phyloP scores from a whole-genome alignment of 164 flowering plant genomes.

The Magnolia kwangsiensis region DNA sequence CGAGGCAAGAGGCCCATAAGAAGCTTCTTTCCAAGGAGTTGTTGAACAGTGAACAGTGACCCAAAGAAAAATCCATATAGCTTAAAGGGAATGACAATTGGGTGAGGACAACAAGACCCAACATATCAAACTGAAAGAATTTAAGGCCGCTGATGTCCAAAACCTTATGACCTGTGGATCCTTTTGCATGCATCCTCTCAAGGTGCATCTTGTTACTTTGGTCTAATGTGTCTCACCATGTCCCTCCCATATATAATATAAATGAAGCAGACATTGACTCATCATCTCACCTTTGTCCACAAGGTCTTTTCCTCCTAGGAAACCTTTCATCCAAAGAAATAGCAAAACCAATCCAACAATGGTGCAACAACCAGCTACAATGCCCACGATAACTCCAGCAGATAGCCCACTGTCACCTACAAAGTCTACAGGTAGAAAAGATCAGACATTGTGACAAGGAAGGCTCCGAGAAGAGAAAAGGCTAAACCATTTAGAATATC shows the following conservation, averaged over 20 bases:
- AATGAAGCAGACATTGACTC: not conserved
- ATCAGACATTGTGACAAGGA: not conserved
- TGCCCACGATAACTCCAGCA: slow-evolving; percentile 65
- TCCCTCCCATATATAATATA: not conserved
- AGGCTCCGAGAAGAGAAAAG: not conserved
- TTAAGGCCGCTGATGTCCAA: not conserved
- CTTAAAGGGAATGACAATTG: not conserved
- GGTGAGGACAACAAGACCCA: too few relatives aligned
- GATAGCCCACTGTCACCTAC: slow-evolving; percentile 36
- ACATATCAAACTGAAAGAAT: not conserved
- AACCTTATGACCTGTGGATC: not conserved
- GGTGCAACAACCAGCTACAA: slow-evolving; percentile 44
- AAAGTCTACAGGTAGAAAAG: slow-evolving; percentile 42
- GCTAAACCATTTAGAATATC: not conserved
- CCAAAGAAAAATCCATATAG: not conserved
- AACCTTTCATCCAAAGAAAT: slow-evolving; percentile 43
- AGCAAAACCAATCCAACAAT: slow-evolving; percentile 30
- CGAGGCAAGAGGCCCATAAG: not conserved
- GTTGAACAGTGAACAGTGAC: too few relatives aligned
- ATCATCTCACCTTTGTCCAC: slow-evolving; percentile 48
- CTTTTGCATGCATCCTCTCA: not conserved
- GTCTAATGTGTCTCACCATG: not conserved
- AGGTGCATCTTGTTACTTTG: not conserved
- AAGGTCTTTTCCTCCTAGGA: slow-evolving; percentile 41
- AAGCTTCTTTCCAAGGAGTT: too few relatives aligned